A percentile compares a stretch with the other conserved stretches of the same genome.
Conservation (phyloP, 2,329 filamentous ascomycete species). For the Daldinia eschscholtzii region DNA sequence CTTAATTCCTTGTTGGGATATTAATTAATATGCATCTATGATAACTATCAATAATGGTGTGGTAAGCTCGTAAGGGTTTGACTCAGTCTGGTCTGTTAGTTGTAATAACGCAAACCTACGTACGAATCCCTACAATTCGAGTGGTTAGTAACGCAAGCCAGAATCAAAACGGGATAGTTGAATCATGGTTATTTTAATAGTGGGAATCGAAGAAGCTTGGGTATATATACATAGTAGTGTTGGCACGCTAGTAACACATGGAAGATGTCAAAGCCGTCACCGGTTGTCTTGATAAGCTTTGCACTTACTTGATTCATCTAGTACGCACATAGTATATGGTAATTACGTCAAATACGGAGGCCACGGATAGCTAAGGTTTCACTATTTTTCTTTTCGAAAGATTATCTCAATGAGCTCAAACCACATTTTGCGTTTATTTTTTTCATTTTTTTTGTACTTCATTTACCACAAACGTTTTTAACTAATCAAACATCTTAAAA, state of each 20-base stretch:
- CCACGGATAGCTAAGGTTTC: constrained; percentile 4
- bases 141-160: not conserved
- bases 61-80: not conserved
- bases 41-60: not conserved
- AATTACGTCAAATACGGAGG: constrained; percentile 12
- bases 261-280: constrained; percentile 6
- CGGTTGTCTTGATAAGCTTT: constrained; percentile 6
- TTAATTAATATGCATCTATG: no score
- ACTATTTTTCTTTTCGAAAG: constrained; percentile 5
- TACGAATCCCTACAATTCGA: not conserved
- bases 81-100: not conserved
- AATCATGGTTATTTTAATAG: no score
- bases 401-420: no score
- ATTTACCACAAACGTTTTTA: no score
- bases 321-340: not conserved
- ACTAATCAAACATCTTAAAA: no score
- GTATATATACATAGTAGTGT: no score
- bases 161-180: not conserved
- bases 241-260: not conserved
- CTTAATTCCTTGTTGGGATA: no score
- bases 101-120: not conserved
- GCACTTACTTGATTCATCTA: not conserved
- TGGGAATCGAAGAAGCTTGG: no score
- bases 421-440: no score
- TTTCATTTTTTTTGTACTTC: no score